These are phyloP conservation scores for Ploettnerulaceae sp. DNA, from an alignment of 2,329 filamentous ascomycete species.

Conservation along the genomic window DNA sequence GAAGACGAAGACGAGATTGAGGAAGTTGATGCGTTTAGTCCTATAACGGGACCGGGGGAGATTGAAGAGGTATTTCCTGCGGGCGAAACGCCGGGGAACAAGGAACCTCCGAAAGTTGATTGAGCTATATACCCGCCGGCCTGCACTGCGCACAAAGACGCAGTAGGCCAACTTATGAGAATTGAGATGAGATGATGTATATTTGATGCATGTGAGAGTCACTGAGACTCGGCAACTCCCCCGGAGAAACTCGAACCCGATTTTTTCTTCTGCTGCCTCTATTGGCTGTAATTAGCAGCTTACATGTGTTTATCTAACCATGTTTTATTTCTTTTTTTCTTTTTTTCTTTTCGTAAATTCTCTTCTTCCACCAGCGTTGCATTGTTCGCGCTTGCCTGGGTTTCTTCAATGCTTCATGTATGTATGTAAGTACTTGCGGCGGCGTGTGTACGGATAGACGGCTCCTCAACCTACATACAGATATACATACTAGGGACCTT, in stretches of 20 bases:
- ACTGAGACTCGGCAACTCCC: neutral
- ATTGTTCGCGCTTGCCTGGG: conserved; percentile 18
- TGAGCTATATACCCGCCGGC: too few relatives aligned
- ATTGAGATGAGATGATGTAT: neutral
- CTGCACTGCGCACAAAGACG: too few relatives aligned
- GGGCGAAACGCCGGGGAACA: conserved; percentile 19
- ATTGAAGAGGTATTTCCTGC: conserved; percentile 30
- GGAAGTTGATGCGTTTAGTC: conserved; percentile 52
- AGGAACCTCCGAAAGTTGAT: conserved; percentile 4
- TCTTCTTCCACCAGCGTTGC: conserved; percentile 18
- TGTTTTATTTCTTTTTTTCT: too few relatives aligned
- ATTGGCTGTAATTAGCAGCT: too few relatives aligned
- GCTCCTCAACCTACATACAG: too few relatives aligned
- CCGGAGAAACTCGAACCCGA: neutral
- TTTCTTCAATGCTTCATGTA: conserved; percentile 9
- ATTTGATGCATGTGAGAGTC: neutral
- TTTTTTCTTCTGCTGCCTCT: too few relatives aligned
- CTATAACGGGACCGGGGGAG: conserved; percentile 36
- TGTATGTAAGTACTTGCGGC: too few relatives aligned
- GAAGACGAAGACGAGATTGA: conserved; percentile 52
- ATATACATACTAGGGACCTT: too few relatives aligned
- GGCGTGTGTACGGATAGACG: too few relatives aligned
- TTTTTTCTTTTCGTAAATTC: too few relatives aligned
- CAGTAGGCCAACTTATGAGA: too few relatives aligned
- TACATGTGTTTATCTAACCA: too few relatives aligned